Evolutionary conservation across 78 protist genomes (phyloP), one percentile per base, ranked within the genome.

Genomic region (Corallochytrium limacisporum): DNA sequence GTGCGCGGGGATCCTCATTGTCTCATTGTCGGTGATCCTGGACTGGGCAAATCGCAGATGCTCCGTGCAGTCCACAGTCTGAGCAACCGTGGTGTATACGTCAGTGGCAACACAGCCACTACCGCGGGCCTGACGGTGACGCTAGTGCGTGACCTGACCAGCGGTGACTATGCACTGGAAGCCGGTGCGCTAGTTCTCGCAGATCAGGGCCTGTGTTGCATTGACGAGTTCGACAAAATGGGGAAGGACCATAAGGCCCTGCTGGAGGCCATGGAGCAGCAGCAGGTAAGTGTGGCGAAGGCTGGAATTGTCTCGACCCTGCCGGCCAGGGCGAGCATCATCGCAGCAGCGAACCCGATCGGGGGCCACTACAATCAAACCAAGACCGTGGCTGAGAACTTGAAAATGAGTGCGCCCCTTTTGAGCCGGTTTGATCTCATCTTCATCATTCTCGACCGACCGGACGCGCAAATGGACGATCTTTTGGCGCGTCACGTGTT

Each of bases 151-250:
- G 78, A 73, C 3, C 63, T 49, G 13, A 65, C 48, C 13, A 16
- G 46, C 16, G 66, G 96, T 37, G 98, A 93, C 62, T 88, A 79
- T 55, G 87, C 95, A 3, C 69, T 95, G 57, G 97, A 95, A 37
- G 98, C 98, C 1, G 99, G 98, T 40, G 93, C 93, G 13, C 71
- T 84, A 51, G 87, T 83, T 1, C 68, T 87, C 20, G 78, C 84
- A 0, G 91, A 86, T 37, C 82, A 78, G 43, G 90, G 66, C 40
- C 8, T 44, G n/a, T 28, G 4, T 51, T 97, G 99, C 83, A 95
- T 97, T 15, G 99, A 97, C 62, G 99, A 97, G 65, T 94, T 97
- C 44, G 99, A 97, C 75, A 97, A 97, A 70, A 96, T 96, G 99
- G 69, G 72, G 26, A 15, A 22, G 7, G 90, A 87, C 48, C 93